Percentiles rank a stretch among this genome's conserved stretches.
These are phyloP conservation scores for Phytopythium oedochilum DNA, from an alignment of 352 stramenopile genomes.

Conservation along the genomic window DNA sequence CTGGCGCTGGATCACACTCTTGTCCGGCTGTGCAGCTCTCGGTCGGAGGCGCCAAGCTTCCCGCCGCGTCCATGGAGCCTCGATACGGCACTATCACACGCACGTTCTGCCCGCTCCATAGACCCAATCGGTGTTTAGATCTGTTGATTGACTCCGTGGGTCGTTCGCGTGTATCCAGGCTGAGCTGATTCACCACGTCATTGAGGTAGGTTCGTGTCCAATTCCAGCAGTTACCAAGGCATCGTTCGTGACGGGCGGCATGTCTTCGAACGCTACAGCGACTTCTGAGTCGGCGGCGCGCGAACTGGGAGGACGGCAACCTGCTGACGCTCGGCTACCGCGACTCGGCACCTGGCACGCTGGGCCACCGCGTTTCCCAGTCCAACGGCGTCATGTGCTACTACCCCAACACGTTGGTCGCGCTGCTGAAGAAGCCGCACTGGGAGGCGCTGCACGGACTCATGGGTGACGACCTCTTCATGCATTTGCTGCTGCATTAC, in stretches of 20 bases:
- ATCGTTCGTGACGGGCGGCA: too few relatives aligned
- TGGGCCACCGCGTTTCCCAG: conserved; percentile 44
- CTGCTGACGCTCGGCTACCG: conserved; percentile 68
- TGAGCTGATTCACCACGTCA: conserved; percentile 44
- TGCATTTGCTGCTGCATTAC: conserved; percentile 62
- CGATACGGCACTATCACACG: conserved; percentile 25
- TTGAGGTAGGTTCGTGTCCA: conserved; percentile 16
- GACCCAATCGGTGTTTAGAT: neutral
- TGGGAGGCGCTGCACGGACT: conserved; percentile 48
- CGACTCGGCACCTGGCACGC: conserved; percentile 30
- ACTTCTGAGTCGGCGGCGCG: conserved; percentile 34
- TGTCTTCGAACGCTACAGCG: conserved; percentile 7
- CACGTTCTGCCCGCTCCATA: conserved; percentile 10
- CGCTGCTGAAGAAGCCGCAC: conserved; percentile 39
- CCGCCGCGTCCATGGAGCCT: conserved; percentile 28
- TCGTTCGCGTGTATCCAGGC: conserved; percentile 18
- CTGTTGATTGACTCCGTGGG: neutral
- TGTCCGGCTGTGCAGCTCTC: conserved; percentile 15
- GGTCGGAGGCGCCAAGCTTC: conserved; percentile 9
- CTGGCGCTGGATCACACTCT: conserved; percentile 38
- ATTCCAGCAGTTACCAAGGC: neutral
- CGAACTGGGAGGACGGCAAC: conserved; percentile 44
- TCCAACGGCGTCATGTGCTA: conserved; percentile 67
- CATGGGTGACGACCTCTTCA: conserved; percentile 66
- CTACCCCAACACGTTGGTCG: conserved; percentile 72